Base-by-base conservation (phyloP, 2,329 filamentous ascomycete species). In the Colletotrichum sp. region DNA sequence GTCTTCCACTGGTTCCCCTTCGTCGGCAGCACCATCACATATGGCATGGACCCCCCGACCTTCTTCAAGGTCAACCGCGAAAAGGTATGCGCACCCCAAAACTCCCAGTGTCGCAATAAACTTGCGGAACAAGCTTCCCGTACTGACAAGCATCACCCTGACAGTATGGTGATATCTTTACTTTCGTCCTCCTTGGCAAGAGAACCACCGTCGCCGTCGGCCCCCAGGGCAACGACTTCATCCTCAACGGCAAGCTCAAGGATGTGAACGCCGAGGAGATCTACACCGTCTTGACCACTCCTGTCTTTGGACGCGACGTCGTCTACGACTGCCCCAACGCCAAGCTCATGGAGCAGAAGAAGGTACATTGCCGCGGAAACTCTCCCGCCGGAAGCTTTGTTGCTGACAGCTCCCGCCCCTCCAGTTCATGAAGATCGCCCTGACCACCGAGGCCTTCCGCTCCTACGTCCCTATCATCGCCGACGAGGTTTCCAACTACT, bases 271-370 rank as follows among this genome's bases (percentile, higher is more conserved):
- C 96, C 44, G 96, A 98, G 86, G 95, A 98, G 81, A 95, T 98
- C 78, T 98, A 98, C 86, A 93, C 92, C 71, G 93, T 95, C 72
- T 89, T 98, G 77, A 93, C 91, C 8, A 92, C 91, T 27, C 91
- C 91, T 29, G 91, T 93, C 64, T 98, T 98, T 83, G 95, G 95
- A 79, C 93, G 92, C 80, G 93, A 96, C 86, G 95, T 98, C 30
- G 95, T 98, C 70, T 98, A 98, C 83, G 95, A 98, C 84, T 97
- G 95, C 86, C 95, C 95, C 57, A 98, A 98, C 84, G 90, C 95
- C 75, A 98, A 98, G 87, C 91, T 98, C 82, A 98, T 98, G 95
- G 95, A 98, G 87, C 95, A 98, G 89, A 98, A 98, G 89, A 97
- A 96, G 92, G 95, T 96, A 84, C 78, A 39, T n/a, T 39, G 34